Conservation (phyloP, 2,329 filamentous ascomycete species). For the Pseudogymnoascus sp. region DNA sequence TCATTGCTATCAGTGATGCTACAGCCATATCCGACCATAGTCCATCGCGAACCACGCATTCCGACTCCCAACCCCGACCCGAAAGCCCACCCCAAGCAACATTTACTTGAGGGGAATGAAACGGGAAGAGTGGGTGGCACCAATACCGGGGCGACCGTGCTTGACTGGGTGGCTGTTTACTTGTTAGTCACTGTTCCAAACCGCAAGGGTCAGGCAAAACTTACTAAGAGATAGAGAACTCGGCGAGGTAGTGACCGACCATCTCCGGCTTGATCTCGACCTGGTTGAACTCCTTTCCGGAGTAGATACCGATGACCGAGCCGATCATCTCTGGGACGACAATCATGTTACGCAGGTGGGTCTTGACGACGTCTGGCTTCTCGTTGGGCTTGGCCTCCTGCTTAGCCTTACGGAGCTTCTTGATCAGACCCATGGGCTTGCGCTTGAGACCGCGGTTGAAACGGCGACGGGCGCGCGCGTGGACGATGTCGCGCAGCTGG, state of each 20-base stretch:
- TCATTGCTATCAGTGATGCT: conserved; percentile 6
- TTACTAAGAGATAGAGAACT: conserved; percentile 99
- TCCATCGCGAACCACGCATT: conserved; percentile 5
- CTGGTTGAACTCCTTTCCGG: conserved; percentile 99
- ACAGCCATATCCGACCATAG: conserved; percentile 8
- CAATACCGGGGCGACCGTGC: conserved; percentile 99
- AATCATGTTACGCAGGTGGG: conserved; percentile 99
- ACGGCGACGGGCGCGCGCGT: conserved; percentile 94
- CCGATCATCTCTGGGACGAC: conserved; percentile 99
- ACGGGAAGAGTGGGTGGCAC: conserved; percentile 99
- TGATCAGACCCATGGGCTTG: conserved; percentile 99
- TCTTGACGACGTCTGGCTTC: conserved; percentile 99
- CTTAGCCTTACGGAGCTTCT: conserved; percentile 99
- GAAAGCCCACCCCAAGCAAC: conserved; percentile 7
- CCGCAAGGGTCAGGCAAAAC: conserved; percentile 37
- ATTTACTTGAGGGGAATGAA: conserved; percentile 99
- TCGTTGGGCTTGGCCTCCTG: conserved; percentile 98
- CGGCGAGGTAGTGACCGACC: conserved; percentile 98
- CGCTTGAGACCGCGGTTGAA: conserved; percentile 99
- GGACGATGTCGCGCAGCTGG: conserved; percentile 98
- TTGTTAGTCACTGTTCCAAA: conserved; percentile 37
- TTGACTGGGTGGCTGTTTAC: conserved; percentile 88
- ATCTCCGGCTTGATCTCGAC: conserved; percentile 99
- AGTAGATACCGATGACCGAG: conserved; percentile 97
- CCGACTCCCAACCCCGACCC: conserved; percentile 1